phyloP scores from a whole-genome alignment of 2,329 filamentous ascomycete genomes.

The Blastomyces silverae region DNA sequence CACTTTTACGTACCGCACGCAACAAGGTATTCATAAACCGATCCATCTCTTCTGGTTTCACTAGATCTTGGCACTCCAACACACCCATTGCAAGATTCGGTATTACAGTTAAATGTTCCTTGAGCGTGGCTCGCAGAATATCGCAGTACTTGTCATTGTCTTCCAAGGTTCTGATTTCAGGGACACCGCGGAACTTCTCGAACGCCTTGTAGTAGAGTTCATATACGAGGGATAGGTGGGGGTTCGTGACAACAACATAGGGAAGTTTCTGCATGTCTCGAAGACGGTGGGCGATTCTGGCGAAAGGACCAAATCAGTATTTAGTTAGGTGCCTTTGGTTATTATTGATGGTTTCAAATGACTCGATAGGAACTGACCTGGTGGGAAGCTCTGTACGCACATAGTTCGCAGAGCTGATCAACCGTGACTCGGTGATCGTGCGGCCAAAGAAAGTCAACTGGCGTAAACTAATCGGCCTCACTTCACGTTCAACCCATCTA shows the following conservation, averaged over 20 bases:
- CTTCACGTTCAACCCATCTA: slow-evolving; percentile 90
- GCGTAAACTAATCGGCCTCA: slow-evolving; percentile 88
- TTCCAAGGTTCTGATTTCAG: slow-evolving; percentile 74
- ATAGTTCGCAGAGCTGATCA: slow-evolving; percentile 95
- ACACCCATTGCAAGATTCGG: slow-evolving; percentile 92
- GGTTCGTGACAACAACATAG: slow-evolving; percentile 93
- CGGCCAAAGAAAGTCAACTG: slow-evolving; percentile 97
- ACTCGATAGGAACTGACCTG: slow-evolving; percentile 46
- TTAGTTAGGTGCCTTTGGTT: neutral
- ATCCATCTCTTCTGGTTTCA: slow-evolving; percentile 75
- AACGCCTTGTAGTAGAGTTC: slow-evolving; percentile 97
- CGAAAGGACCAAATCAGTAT: neutral
- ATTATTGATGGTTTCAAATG: neutral
- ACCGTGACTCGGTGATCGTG: slow-evolving; percentile 78
- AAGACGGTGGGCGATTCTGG: slow-evolving; percentile 80
- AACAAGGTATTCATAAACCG: slow-evolving; percentile 92
- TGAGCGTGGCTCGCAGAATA: slow-evolving; percentile 68
- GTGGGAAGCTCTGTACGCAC: slow-evolving; percentile 90
- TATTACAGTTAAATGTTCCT: slow-evolving; percentile 86
- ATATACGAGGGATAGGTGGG: slow-evolving; percentile 89
- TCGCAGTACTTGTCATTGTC: slow-evolving; percentile 87
- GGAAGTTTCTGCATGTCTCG: slow-evolving; percentile 96
- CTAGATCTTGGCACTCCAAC: slow-evolving; percentile 76
- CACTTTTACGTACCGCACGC: slow-evolving; percentile 58
- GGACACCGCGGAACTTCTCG: slow-evolving; percentile 75